Conservation (phyloP, 2,329 filamentous ascomycete genomes). For the Verticillium albo-atrum region DNA sequence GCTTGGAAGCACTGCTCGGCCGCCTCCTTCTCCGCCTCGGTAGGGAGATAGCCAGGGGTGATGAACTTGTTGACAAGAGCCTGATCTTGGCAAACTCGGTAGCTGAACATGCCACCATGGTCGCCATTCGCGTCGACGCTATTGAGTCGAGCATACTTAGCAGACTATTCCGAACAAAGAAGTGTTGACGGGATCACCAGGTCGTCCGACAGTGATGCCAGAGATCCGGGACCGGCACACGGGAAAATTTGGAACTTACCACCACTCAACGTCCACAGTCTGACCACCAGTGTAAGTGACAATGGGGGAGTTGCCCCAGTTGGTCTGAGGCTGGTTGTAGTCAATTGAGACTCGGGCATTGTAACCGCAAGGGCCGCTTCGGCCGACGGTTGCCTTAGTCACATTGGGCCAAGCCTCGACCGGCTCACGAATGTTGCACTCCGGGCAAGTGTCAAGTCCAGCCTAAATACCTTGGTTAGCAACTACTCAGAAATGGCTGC, state of each 20-base stretch:
- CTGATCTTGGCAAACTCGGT: conserved; percentile 49
- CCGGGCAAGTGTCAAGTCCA: conserved; percentile 45
- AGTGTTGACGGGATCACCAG: neutral
- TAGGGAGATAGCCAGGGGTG: conserved; percentile 41
- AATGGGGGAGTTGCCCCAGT: conserved; percentile 39
- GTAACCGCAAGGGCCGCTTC: conserved; percentile 48
- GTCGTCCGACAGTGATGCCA: neutral
- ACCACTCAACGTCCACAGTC: conserved; percentile 47
- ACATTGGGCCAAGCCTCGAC: conserved; percentile 46
- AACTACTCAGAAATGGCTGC: neutral
- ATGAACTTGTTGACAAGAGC: conserved; percentile 45
- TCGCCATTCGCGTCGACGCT: conserved; percentile 49
- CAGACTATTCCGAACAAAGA: too few species aligned
- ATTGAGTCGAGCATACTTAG: neutral
- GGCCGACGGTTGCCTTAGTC: conserved; percentile 36
- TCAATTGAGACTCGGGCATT: conserved; percentile 48
- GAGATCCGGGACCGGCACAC: neutral
- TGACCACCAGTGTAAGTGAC: conserved; percentile 41
- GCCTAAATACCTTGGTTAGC: conserved; percentile 23
- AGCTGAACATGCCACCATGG: conserved; percentile 53
- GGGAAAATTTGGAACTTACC: conserved; percentile 13
- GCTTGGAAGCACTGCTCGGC: conserved; percentile 48
- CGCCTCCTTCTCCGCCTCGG: conserved; percentile 45
- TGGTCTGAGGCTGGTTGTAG: conserved; percentile 41
- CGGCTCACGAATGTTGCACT: conserved; percentile 50